A percentile compares a stretch with the other conserved stretches of the same genome.
Conservation (phyloP, 352 stramenopile species). For the Pythium periplocum region DNA sequence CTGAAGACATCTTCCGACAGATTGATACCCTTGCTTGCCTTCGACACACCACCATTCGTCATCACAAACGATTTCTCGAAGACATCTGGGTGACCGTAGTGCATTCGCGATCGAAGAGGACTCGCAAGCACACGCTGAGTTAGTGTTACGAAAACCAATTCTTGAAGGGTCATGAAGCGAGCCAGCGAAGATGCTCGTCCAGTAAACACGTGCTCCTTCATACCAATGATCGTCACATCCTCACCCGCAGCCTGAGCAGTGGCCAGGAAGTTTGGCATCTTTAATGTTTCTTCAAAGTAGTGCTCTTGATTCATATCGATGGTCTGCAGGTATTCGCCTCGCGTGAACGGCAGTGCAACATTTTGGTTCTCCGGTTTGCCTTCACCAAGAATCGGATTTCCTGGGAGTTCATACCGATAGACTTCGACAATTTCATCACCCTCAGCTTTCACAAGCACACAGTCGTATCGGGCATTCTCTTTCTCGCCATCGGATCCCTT, state of each 20-base stretch:
- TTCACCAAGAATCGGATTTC: conserved; percentile 85
- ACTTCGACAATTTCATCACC: conserved; percentile 81
- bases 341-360: conserved; percentile 79
- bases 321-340: conserved; percentile 83
- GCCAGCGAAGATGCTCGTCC: conserved; percentile 80
- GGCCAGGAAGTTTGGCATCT: conserved; percentile 85
- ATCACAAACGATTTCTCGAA: conserved; percentile 88
- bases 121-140: conserved; percentile 80
- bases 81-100: conserved; percentile 85
- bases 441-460: conserved; percentile 78
- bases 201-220: conserved; percentile 89
- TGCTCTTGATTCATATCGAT: conserved; percentile 92
- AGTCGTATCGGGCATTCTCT: conserved; percentile 47
- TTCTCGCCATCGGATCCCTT: conserved; percentile 31
- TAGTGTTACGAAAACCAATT: conserved; percentile 83
- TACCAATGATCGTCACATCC: conserved; percentile 82
- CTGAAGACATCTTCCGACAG: conserved; percentile 89
- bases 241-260: conserved; percentile 48
- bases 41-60: conserved; percentile 76
- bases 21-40: conserved; percentile 86
- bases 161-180: conserved; percentile 85
- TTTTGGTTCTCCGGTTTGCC: conserved; percentile 89
- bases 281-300: conserved; percentile 85
- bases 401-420: conserved; percentile 83
- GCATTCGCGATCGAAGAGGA: conserved; percentile 73